Base-by-base conservation (phyloP, 148 eudicot genomes). In the Vaccinium darrowii region DNA sequence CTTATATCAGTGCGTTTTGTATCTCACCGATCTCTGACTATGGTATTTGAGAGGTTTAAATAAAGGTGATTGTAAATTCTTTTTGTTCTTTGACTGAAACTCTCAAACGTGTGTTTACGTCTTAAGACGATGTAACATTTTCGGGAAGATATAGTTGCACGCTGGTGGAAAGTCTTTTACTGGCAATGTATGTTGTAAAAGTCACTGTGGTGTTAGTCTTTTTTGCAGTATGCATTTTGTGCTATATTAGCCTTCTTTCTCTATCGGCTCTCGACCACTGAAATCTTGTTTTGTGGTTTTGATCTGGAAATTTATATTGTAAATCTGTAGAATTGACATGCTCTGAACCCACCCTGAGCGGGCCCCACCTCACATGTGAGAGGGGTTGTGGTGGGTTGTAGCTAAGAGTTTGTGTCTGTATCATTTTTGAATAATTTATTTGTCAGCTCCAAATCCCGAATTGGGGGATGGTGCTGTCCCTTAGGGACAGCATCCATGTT, bases 41-140 rank as follows among this genome's bases (percentile, higher is more conserved):
- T 21, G 33, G 27, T 49, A 21, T 58, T 51, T 8, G 63, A 53
- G 65, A 25, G 63, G 60, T 16, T 30, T 10, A 23, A 78, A 78
- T 78, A 53, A 78, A 78, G 52, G 65, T 79, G 62, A 79, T 54
- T 16, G 49, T 30, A 53, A 54, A 79, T 78, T 25, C 7, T 78
- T 79, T 79, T 27, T 53, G 30, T 78, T 51, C 16, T 53, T 75
- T 43, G 18, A 18, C 53, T 47, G 53, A 74, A 75, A 43, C 5
- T 43, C 47, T 43, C 47, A 43, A 74, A 8, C 47, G 1, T 21
- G 51, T 6, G 39, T 39, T 74, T 74, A 2, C 16, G 36, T 74
- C 51, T 39, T 8, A 16, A 43, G 51, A 8, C 25, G 2, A 51
- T 74, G 78, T 16, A 36, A 15, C 8, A 43, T 43, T 19, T 43